A percentile compares a stretch with the other conserved stretches of the same genome.
phyloP scores from a whole-genome alignment of 2,329 filamentous ascomycete species.

The Cladosporium halotolerans region DNA sequence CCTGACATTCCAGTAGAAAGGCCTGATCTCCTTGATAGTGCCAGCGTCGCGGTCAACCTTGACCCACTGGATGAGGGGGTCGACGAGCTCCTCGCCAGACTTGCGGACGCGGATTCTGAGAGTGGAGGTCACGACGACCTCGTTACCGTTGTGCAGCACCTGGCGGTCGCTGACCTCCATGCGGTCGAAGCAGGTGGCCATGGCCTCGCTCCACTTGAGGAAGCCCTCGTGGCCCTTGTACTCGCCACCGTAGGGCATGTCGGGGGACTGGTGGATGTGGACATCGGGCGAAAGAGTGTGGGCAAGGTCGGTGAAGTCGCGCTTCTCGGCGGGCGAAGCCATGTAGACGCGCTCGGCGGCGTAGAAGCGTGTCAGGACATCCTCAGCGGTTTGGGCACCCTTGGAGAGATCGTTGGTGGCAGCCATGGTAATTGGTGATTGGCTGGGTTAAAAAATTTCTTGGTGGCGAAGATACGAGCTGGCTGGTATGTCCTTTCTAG shows the following conservation, averaged over 20 bases:
- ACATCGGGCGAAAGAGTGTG: conserved; percentile 24
- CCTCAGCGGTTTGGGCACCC: conserved; percentile 10
- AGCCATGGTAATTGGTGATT: conserved; percentile 1
- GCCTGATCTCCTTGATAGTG: conserved; percentile 26
- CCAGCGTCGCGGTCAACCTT: conserved; percentile 31
- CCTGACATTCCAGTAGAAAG: conserved; percentile 35
- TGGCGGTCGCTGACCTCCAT: conserved; percentile 29
- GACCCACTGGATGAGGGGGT: conserved; percentile 29
- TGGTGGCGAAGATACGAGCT: background rate
- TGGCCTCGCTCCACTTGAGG: conserved; percentile 28
- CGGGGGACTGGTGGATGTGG: conserved; percentile 29
- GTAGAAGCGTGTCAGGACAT: conserved; percentile 32
- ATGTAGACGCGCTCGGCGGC: conserved; percentile 32
- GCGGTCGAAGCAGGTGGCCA: conserved; percentile 25
- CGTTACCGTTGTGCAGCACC: conserved; percentile 29
- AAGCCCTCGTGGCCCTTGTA: conserved; percentile 29
- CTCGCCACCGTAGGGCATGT: conserved; percentile 30
- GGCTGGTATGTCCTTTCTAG: background rate
- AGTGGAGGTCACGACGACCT: conserved; percentile 25
- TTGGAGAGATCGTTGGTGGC: conserved; percentile 4
- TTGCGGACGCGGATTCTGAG: conserved; percentile 28
- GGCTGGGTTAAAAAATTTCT: background rate
- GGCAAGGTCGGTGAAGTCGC: conserved; percentile 30
- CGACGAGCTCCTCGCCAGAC: conserved; percentile 27
- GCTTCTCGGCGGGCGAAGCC: conserved; percentile 23